Evolutionary conservation across 148 eudicot genomes (phyloP).

Genomic region (Cornus suecica): DNA sequence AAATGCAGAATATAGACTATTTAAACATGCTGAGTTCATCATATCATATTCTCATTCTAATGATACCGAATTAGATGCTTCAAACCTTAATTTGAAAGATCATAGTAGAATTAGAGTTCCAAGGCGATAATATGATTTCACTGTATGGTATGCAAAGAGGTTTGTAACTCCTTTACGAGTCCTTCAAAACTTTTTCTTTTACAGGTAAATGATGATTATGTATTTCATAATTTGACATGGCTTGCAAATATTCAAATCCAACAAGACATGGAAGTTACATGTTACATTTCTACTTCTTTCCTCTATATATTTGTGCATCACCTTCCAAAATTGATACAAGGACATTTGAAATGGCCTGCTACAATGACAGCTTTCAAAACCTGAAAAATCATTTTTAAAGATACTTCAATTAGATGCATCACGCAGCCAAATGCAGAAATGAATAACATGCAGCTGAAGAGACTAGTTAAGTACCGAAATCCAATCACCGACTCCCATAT

Average conservation of each 20-base stretch:
- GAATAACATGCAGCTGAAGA: neutral
- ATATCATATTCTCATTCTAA: no score
- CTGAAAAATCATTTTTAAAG: neutral
- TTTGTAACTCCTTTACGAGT: no score
- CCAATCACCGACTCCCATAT: constrained; percentile 28
- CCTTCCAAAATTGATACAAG: neutral
- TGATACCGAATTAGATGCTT: no score
- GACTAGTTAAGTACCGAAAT: constrained; percentile 24
- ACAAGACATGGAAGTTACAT: neutral
- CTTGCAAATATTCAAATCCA: neutral
- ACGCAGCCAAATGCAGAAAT: neutral
- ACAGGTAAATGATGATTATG: no score
- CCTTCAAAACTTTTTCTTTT: no score
- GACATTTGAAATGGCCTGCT: neutral
- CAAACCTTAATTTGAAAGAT: neutral
- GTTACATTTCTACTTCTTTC: neutral
- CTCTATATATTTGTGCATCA: neutral
- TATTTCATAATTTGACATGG: neutral
- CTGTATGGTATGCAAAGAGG: no score
- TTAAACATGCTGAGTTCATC: no score
- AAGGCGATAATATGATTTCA: neutral
- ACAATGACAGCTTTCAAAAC: neutral
- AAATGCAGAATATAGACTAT: no score
- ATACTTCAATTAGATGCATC: neutral
- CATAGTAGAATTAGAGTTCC: neutral